A percentile compares a stretch with the other conserved stretches of the same genome.
phyloP scores from a whole-genome alignment of 2,329 filamentous ascomycete species.

The Fusarium veterinarium region DNA sequence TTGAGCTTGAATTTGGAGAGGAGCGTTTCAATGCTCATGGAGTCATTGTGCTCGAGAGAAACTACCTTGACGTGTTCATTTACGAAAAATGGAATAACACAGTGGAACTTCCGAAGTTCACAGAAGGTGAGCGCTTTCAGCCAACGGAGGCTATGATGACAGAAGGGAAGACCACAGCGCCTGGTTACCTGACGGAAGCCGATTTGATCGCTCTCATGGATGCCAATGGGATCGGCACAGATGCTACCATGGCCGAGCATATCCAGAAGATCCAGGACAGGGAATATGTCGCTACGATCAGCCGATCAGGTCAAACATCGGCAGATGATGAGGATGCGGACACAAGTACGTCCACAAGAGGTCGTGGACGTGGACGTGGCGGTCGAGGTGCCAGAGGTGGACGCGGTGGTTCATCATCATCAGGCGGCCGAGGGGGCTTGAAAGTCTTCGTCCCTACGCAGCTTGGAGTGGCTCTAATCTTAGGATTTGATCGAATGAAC shows the following conservation, averaged over 20 bases:
- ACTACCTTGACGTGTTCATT: slow-evolving; percentile 94
- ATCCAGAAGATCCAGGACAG: slow-evolving; percentile 95
- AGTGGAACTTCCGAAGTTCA: slow-evolving; percentile 82
- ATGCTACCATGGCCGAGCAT: slow-evolving; percentile 99
- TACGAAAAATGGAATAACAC: slow-evolving; percentile 98
- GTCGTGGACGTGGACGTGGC: slow-evolving; percentile 62
- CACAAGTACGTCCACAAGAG: slow-evolving; percentile 55
- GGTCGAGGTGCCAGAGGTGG: slow-evolving; percentile 53
- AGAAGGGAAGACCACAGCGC: slow-evolving; percentile 89
- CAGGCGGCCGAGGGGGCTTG: slow-evolving; percentile 63
- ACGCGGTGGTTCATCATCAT: slow-evolving; percentile 55
- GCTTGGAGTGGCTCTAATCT: slow-evolving; percentile 88
- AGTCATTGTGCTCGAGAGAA: slow-evolving; percentile 84
- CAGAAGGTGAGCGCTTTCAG: slow-evolving; percentile 82
- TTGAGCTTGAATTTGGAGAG: slow-evolving; percentile 85
- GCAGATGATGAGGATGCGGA: slow-evolving; percentile 53
- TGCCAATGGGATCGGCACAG: slow-evolving; percentile 96
- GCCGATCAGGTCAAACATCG: slow-evolving; percentile 52
- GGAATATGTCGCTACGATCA: slow-evolving; percentile 80
- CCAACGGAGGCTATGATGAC: slow-evolving; percentile 89
- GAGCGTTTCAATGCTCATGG: slow-evolving; percentile 87
- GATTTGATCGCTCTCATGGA: slow-evolving; percentile 98
- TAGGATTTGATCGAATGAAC: slow-evolving; percentile 95
- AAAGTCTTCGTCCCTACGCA: slow-evolving; percentile 94
- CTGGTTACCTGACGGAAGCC: slow-evolving; percentile 90